phyloP scores from a whole-genome alignment of 495 filamentous ascomycete genomes.

The Haplographium delicatum region DNA sequence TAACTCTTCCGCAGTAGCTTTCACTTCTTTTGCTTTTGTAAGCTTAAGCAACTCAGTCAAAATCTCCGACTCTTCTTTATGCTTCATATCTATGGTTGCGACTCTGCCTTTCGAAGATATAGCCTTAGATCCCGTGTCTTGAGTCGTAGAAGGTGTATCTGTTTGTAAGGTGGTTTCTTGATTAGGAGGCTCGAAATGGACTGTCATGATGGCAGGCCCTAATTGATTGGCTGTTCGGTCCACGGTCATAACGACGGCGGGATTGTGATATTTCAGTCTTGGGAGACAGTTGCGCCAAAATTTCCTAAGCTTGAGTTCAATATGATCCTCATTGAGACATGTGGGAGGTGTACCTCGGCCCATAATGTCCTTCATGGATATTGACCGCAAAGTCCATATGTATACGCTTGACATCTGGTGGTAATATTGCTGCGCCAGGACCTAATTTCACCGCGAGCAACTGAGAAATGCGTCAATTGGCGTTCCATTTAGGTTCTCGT shows the following conservation, averaged over 20 bases:
- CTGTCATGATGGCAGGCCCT: conserved; percentile 61
- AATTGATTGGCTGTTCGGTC: conserved; percentile 53
- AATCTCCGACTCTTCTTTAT: conserved; percentile 57
- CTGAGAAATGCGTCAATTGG: conserved; percentile 42
- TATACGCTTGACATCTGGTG: conserved; percentile 73
- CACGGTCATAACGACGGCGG: conserved; percentile 74
- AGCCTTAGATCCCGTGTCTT: conserved; percentile 27
- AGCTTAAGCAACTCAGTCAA: conserved; percentile 58
- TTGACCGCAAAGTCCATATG: conserved; percentile 73
- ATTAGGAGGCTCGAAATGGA: conserved; percentile 57
- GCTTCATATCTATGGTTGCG: conserved; percentile 58
- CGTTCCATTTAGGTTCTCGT: too few species aligned
- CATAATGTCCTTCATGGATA: conserved; percentile 65
- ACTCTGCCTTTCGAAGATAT: conserved; percentile 6
- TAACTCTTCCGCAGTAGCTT: conserved; percentile 55
- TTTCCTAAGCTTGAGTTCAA: conserved; percentile 45
- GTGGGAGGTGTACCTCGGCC: conserved; percentile 57
- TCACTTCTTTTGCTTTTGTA: conserved; percentile 61
- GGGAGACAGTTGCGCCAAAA: conserved; percentile 84
- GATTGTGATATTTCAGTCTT: conserved; percentile 91
- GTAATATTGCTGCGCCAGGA: conserved; percentile 75
- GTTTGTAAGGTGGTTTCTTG: conserved; percentile 25
- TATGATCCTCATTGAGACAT: conserved; percentile 1
- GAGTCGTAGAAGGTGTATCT: conserved; percentile 21
- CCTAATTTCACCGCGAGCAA: conserved; percentile 68